These are phyloP conservation scores for Neoascochyta sp. DNA, from an alignment of 2,329 filamentous ascomycete genomes.

Conservation along the genomic window DNA sequence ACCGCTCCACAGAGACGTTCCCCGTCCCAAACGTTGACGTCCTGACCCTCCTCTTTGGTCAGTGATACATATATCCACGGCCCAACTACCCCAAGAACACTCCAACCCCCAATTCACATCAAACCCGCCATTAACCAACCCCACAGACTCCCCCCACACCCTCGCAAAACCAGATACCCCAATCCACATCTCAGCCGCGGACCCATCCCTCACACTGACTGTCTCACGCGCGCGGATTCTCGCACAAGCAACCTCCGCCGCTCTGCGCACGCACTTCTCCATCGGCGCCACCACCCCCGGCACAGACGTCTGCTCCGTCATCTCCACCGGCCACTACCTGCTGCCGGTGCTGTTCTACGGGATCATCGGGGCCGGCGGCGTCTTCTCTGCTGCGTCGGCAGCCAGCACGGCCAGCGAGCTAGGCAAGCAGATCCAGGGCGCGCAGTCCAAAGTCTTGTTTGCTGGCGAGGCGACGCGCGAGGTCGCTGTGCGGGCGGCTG, in stretches of 20 bases:
- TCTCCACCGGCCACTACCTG: constrained; percentile 56
- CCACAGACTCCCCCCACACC: constrained; percentile 26
- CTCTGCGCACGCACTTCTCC: constrained; percentile 52
- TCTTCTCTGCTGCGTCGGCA: constrained; percentile 56
- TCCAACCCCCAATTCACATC: neutral
- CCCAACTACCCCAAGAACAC: constrained; percentile 3
- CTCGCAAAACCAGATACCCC: constrained; percentile 48
- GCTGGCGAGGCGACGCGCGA: constrained; percentile 50
- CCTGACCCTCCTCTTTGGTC: constrained; percentile 43
- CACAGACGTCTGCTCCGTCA: constrained; percentile 52
- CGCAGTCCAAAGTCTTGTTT: constrained; percentile 43
- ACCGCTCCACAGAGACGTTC: constrained; percentile 31
- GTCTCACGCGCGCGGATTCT: constrained; percentile 50
- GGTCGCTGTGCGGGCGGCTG: constrained; percentile 49
- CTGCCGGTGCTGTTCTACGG: constrained; percentile 54
- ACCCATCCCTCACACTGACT: constrained; percentile 54
- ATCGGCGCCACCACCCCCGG: constrained; percentile 50
- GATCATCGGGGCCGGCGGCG: constrained; percentile 56
- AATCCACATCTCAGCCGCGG: constrained; percentile 56
- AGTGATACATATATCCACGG: constrained; percentile 3
- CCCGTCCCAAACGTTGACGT: constrained; percentile 40
- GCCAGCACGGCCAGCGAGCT: constrained; percentile 52
- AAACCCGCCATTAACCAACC: too few species aligned
- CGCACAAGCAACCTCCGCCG: constrained; percentile 53
- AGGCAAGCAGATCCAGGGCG: constrained; percentile 46